These are phyloP conservation scores for Fistulinella cinereoalba DNA, from an alignment of 1,284 basidiomycete genomes.

Conservation along the genomic window DNA sequence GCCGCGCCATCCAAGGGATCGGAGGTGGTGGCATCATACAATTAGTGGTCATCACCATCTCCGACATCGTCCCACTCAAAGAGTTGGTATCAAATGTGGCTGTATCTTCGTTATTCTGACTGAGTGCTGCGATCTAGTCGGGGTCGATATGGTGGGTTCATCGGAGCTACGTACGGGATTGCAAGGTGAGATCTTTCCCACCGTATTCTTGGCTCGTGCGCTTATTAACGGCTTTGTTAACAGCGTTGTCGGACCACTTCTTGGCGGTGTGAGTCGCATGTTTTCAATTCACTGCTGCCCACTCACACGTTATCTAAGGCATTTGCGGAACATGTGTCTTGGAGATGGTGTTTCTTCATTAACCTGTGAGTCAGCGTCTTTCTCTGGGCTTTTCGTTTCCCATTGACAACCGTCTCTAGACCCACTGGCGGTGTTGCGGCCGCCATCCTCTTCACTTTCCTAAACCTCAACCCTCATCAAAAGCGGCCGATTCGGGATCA, in stretches of 20 bases:
- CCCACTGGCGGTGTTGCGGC: conserved; percentile 78
- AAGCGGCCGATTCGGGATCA: conserved; percentile 58
- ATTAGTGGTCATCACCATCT: conserved; percentile 69
- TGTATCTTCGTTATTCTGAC: neutral
- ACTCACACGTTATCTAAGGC: conserved; percentile 37
- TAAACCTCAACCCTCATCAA: conserved; percentile 78
- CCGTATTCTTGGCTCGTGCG: neutral
- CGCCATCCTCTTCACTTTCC: conserved; percentile 70
- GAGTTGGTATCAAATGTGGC: conserved; percentile 61
- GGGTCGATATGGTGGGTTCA: conserved; percentile 33
- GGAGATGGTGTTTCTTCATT: conserved; percentile 81
- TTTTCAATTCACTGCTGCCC: neutral
- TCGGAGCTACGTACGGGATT: conserved; percentile 31
- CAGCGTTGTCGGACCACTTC: conserved; percentile 73
- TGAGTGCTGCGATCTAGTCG: conserved; percentile 48
- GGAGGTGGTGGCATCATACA: conserved; percentile 77
- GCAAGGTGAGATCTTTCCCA: conserved; percentile 44
- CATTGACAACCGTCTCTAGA: conserved; percentile 53
- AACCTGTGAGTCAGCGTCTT: conserved; percentile 50
- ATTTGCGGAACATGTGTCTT: conserved; percentile 69
- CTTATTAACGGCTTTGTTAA: neutral
- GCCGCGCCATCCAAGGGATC: conserved; percentile 78
- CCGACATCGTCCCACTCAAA: conserved; percentile 75
- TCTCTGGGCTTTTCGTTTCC: neutral
- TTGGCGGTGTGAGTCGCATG: conserved; percentile 58